Evolutionary conservation across 257 asterid species (phyloP), one percentile per base, ranked within the genome.

Genomic region (Solanum pennellii): DNA sequence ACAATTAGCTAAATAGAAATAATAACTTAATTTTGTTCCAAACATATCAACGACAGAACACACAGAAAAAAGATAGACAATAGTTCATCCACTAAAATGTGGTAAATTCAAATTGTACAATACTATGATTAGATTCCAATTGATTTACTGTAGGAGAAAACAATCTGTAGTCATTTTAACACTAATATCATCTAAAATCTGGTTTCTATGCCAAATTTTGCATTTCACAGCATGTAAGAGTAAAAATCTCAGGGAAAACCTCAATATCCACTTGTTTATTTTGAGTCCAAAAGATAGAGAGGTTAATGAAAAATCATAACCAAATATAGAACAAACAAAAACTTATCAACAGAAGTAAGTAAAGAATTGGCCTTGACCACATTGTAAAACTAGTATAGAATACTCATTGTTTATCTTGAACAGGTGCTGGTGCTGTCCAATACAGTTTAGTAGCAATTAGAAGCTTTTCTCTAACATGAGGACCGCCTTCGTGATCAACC

Each of bases 401-500:
- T 16, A 29, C 62, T 80, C 20, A 80, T 47, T 49, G 52, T 76
- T 90, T 89, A 47, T 90, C 89, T 87, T 89, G 89, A 65, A 44
- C 84, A 68, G 93, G 69, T 11, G 90, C 92, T 31, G 99, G 95
- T 27, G 96, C 88, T 9, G 99, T 95, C 99, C 99, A 95, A 79
- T 96, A 96, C 89, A 90, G 93, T 90, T 96, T 96, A n/a, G 93
- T 92, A 6, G 99, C 97, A 89, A 95, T 89, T 37, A 95, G 91
- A 60, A 96, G 91, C 93, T 96, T 96, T 86, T 96, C 94, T 84
- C 98, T 93, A 44, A 92, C 94, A 89, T 91, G 98, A 88, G 99
- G 98, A 15, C 98, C 95, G 0, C 90, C 94, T 93, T 96, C 99
- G 86, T 96, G 97, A 49, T 96, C 98, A 21, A 93, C 94, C 98